Evolutionary conservation across 192 early-diverging fungal species (phyloP).

Genomic region (Backusella mclennaniae): DNA sequence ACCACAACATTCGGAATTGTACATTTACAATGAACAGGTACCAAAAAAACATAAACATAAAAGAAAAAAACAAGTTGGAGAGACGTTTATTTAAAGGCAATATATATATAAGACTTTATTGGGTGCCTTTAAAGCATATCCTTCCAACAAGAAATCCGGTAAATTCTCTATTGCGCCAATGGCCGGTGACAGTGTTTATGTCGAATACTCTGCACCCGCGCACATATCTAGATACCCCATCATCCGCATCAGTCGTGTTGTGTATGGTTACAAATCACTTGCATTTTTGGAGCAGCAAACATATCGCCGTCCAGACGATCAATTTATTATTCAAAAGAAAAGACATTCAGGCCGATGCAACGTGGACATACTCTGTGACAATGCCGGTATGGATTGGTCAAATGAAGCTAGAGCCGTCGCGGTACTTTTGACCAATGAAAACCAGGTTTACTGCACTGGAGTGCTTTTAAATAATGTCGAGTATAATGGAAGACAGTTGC

Average conservation of each 20-base stretch:
- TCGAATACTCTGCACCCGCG: slow-evolving; percentile 32
- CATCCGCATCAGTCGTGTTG: slow-evolving; percentile 36
- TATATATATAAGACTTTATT: slow-evolving; percentile 6
- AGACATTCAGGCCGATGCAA: slow-evolving; percentile 44
- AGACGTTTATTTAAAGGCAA: neutral
- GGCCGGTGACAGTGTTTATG: slow-evolving; percentile 31
- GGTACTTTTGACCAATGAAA: slow-evolving; percentile 42
- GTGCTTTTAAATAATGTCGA: slow-evolving; percentile 43
- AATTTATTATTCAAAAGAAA: slow-evolving; percentile 21
- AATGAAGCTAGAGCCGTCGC: slow-evolving; percentile 42
- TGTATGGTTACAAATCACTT: slow-evolving; percentile 40
- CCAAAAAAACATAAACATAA: neutral
- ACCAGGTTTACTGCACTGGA: slow-evolving; percentile 49
- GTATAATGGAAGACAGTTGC: slow-evolving; percentile 43
- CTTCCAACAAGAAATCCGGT: slow-evolving; percentile 40
- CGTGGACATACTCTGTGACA: slow-evolving; percentile 38
- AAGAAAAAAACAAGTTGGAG: neutral
- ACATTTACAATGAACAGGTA: slow-evolving; percentile 37
- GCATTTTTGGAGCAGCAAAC: neutral
- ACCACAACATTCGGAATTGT: slow-evolving; percentile 34
- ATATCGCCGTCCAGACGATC: neutral
- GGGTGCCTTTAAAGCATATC: slow-evolving; percentile 37
- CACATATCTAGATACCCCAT: neutral
- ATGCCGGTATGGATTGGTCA: slow-evolving; percentile 20
- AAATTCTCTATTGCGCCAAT: slow-evolving; percentile 44